Base-by-base conservation (phyloP, 2,329 filamentous ascomycete genomes). In the Pseudogymnoascus sp. region DNA sequence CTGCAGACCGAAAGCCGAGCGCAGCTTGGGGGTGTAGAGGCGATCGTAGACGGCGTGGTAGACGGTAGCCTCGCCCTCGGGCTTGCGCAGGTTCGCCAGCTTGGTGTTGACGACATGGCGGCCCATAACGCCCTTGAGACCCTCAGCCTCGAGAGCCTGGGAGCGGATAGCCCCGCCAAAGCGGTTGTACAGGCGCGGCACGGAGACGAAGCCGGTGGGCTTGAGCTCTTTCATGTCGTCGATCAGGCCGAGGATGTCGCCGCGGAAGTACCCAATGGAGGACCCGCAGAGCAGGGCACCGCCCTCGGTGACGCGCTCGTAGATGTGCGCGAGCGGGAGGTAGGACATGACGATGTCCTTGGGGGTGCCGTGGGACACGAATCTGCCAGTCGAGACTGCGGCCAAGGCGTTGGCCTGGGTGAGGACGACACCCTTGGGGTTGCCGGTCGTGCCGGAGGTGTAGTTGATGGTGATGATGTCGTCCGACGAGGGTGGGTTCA, bases 321-420 rank as follows among this genome's bases (percentile, higher is more conserved):
- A 97, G 70, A 99, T 97, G 74, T 99, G 94, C 8, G 94, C 94
- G 40, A 97, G 79, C 0, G 94, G 94, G 61, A 99, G 83, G 76
- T 97, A 99, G 0, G 93, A 97, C 64, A 91, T 84, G 68, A 88
- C 80, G 2, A 87, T 77, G 68, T 94, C 89, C 65, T 75, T 75
- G 60, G 77, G 70, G 63, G 84, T 79, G 11, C 79, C 77, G 11
- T 77, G 78, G 63, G 79, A 77, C n/a, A 73, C 72, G 44, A 77
- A 72, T 64, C 90, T 80, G 60, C 82, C 83, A 16, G 82, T 78
- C 11, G 85, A 80, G 47, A 89, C 82, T 40, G 86, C 91, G 11
- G 92, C 85, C 6, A 96, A 84, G 10, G 91, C 90, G 73, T 89
- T 92, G 63, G 79, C 79, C 72, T 99, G 94, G 2, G 88, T 92